These are phyloP conservation scores for Rhodotorula toruloides DNA, from an alignment of 768 basidiomycete species.

Conservation along the genomic window DNA sequence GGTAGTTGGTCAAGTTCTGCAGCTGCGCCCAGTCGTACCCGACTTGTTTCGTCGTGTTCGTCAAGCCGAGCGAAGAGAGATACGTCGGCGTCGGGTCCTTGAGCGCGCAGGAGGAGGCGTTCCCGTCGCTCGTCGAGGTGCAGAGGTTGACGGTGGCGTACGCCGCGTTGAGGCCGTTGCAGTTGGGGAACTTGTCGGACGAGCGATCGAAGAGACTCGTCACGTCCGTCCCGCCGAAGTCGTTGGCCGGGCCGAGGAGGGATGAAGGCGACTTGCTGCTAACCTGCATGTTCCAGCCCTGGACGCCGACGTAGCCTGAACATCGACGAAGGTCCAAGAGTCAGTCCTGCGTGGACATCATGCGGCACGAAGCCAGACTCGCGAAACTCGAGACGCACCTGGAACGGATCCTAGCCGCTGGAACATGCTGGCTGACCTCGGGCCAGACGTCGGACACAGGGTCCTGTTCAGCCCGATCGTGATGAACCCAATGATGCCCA, in stretches of 20 bases:
- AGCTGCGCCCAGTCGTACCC: constrained; percentile 94
- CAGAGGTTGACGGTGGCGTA: constrained; percentile 75
- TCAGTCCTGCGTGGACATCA: not conserved
- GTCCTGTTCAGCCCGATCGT: constrained; percentile 92
- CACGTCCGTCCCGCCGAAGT: constrained; percentile 74
- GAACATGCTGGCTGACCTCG: constrained; percentile 51
- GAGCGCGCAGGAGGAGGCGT: constrained; percentile 60
- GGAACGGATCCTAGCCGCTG: constrained; percentile 54
- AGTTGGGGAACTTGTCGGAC: constrained; percentile 62
- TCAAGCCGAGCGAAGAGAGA: constrained; percentile 59
- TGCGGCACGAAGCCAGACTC: no score
- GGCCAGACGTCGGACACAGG: constrained; percentile 65
- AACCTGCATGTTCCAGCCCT: constrained; percentile 72
- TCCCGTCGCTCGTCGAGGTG: constrained; percentile 46
- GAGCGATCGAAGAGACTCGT: constrained; percentile 74
- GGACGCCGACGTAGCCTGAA: constrained; percentile 65
- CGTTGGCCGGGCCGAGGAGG: constrained; percentile 56
- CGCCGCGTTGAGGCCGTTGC: constrained; percentile 57
- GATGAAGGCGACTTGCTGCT: constrained; percentile 55
- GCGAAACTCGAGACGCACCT: constrained; percentile 38
- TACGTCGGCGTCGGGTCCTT: constrained; percentile 57
- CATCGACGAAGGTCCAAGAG: not conserved
- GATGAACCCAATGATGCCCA: constrained; percentile 75
- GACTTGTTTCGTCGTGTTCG: constrained; percentile 62
- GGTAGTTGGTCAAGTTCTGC: constrained; percentile 61